Base-by-base conservation (phyloP, 2,329 filamentous ascomycete species). In the Fusarium ambrosium region DNA sequence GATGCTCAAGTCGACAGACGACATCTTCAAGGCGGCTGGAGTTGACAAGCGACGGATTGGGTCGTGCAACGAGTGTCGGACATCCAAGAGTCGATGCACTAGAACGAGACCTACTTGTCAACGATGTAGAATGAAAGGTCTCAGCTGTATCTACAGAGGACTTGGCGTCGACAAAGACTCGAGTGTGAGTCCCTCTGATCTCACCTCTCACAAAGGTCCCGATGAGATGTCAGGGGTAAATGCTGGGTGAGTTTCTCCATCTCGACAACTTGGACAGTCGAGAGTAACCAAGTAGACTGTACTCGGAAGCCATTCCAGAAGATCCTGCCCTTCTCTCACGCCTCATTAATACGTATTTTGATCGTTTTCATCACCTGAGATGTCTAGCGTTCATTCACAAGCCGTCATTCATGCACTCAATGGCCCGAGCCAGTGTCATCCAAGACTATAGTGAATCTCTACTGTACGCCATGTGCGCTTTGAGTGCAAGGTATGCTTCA, bases 1-100 rank as follows among this genome's bases (percentile, higher is more conserved):
- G 60, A 69, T 79, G 16, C 70, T 75, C 39, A 72, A 76, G 53
- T 74, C 74, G 5, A 73, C 78, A 43, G 73, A 79, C 29, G 72
- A 76, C 66, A 80, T 81, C 62, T 81, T 80, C 67, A 69, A 68
- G 22, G 76, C 72, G 10, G 66, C 79, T 7, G 78, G 79, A 37
- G 71, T 81, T 32, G 77, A 80, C 61, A 81, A 77, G 66, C 74
- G 79, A 13, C 69, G 74, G 18, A 72, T 80, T 22, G 77, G 79
- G 13, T 79, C 79, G 5, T 81, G 79, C 61, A 64, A 77, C 22
- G 79, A 79, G 55, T 81, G 79, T 27, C 76, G 78, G 29, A 48
- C 64, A 7, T 73, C 77, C 11, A 81, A 81, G 70, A 71, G 77
- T 53, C 73, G 77, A 20, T 80, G 79, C 66, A 70, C 77, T 18